Evolutionary conservation across 2,329 filamentous ascomycete species (phyloP), one percentile per base, ranked within the genome.

Genomic region (Colletotrichum sp.): DNA sequence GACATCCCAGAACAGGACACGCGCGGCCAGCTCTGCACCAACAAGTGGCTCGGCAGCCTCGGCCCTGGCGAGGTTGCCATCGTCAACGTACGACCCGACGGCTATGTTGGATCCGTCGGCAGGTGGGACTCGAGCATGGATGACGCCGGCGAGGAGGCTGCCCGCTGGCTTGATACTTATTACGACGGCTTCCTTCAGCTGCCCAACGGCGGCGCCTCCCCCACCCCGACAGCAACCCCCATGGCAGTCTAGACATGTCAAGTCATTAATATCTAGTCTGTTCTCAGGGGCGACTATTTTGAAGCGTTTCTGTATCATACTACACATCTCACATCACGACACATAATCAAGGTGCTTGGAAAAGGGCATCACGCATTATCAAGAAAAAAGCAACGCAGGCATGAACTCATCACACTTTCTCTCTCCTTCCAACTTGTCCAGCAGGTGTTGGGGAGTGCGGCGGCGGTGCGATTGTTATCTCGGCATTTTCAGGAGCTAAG

Each of bases 71-170:
- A 93, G 78, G 89, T 93, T 8, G 92, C 90, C 6, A 89, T 95
- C 55, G 87, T 93, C 55, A 93, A 93, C 79, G 92, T 95, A 3
- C 88, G 94, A 7, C 94, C 94, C 0, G 94, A 95, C 83, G 93
- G 94, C 13, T 95, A 95, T 82, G 91, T 95, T 6, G 94, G 93
- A 2, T 91, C 89, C n/a, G 84, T 94, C 29, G 86, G 88, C 61
- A 84, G 88, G 55, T 90, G 89, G 88, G 88, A 90, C 80, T 86
- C 88, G 39, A 87, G 85, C 78, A 81, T 89, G 32, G 89, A 90
- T 71, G 88, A 88, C 57, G 84, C 89, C 8, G 90, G 90, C 57
- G 82, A 87, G 57, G 86, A 88, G 63, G 90, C 90, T 11, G 90
- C 90, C 32, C 84, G 83, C 76, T 91, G 90, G 90, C 83, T 91